Evolutionary conservation across 2,329 filamentous ascomycete genomes (phyloP), one percentile per base, ranked within the genome.

Genomic region (Leptographium wingfieldii): DNA sequence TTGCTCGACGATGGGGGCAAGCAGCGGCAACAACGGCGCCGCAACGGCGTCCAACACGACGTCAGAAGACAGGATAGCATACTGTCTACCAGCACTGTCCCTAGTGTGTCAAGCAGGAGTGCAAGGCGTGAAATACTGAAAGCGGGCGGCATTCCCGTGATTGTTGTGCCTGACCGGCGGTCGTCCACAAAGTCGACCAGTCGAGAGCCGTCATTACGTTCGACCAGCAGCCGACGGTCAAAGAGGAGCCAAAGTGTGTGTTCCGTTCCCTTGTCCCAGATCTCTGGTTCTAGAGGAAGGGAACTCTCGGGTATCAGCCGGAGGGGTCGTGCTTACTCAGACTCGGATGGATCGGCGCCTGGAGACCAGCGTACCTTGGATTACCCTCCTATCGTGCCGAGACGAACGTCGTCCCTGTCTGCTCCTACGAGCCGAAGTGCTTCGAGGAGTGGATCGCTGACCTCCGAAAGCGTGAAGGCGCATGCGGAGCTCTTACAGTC

Each of bases 391-490:
- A 71, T 73, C 9, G 77, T 85, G 38, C 83, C 83, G 0, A 68
- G 73, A 40, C 77, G 83, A 52, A 77, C 77, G 49, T 85, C 83
- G 1, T 86, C 83, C 16, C 72, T 85, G 9, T 86, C 83, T 3
- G 82, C 82, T 1, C 80, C 82, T 2, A 84, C 81, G 1, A 86
- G 82, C 66, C 76, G 80, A 49, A 83, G 83, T 64, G 73, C 68
- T 2, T 65, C 64, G 1, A 61, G 80, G 35, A 73, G 77, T 11
- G 77, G 74, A 3, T 85, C 82, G 0, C 67, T 85, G 60, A 84
- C 82, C 5, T 72, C 79, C 0, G 81, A 83, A 60, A 85, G 81
- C 64, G 69, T 84, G 43, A 77, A 77, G 60, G 76, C 80, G n/a
- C 80, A 82, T 62, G 79, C 56, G 2, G 60, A 60, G 10, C 48